Percentiles rank a stretch among this genome's conserved stretches.
Conservation (phyloP, 2,329 filamentous ascomycete species). For the Cryphonectria japonica region DNA sequence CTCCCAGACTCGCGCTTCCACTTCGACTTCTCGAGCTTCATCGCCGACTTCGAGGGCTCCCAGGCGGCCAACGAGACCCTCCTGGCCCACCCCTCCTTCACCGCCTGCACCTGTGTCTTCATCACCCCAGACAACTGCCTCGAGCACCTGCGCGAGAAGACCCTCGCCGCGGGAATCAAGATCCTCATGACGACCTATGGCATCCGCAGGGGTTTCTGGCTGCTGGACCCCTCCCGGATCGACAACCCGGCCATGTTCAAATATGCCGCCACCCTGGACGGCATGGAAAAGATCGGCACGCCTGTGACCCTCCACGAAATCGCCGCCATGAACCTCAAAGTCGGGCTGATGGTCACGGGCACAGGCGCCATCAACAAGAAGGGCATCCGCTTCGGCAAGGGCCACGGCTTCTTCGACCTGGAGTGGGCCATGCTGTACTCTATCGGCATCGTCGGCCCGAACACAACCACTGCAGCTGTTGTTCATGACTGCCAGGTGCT, state of each 20-base stretch:
- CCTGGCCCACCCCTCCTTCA: slow-evolving; percentile 39
- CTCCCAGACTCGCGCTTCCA: slow-evolving; percentile 48
- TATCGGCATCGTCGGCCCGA: slow-evolving; percentile 36
- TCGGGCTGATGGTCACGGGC: slow-evolving; percentile 45
- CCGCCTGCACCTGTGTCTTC: slow-evolving; percentile 40
- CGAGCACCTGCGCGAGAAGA: slow-evolving; percentile 43
- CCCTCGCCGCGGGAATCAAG: slow-evolving; percentile 45
- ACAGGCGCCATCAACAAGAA: slow-evolving; percentile 43
- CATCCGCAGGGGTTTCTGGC: slow-evolving; percentile 46
- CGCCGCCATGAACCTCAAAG: slow-evolving; percentile 33
- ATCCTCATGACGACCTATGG: slow-evolving; percentile 47
- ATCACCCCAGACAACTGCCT: slow-evolving; percentile 49
- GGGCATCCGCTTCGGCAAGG: slow-evolving; percentile 47
- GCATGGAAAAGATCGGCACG: slow-evolving; percentile 47
- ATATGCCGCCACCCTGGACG: slow-evolving; percentile 45
- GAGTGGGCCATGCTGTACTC: slow-evolving; percentile 47
- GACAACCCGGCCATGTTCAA: slow-evolving; percentile 33
- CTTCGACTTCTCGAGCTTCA: slow-evolving; percentile 47
- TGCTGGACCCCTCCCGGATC: slow-evolving; percentile 44
- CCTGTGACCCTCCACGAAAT: slow-evolving; percentile 42
- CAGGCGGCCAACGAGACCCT: slow-evolving; percentile 39
- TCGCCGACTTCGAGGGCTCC: slow-evolving; percentile 47
- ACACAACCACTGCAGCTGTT: slow-evolving; percentile 39
- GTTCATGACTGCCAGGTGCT: slow-evolving; percentile 49
- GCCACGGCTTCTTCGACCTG: slow-evolving; percentile 46